Evolutionary conservation across 2,329 filamentous ascomycete genomes (phyloP), one percentile per base, ranked within the genome.

Genomic region (Fusarium setosum): DNA sequence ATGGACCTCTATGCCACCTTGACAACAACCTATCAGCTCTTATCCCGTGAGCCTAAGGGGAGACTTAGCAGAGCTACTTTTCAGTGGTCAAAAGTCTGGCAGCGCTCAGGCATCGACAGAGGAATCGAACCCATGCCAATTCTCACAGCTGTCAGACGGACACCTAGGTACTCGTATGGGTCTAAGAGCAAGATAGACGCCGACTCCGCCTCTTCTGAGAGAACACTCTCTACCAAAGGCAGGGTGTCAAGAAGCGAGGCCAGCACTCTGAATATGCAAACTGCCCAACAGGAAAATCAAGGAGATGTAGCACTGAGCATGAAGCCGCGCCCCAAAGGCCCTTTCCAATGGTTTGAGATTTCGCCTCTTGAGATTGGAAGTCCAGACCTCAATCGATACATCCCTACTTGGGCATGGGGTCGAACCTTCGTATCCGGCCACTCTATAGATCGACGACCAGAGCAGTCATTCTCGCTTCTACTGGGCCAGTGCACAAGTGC

Each of bases 281-380:
- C 24, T 20, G 2, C 17, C 2, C 13, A 29, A n/a, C n/a, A n/a
- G n/a, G n/a, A n/a, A n/a, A n/a, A n/a, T n/a, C n/a, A n/a, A n/a
- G 3, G 1, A 1, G 17, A n/a, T 1, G 0, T 3, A 5, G 2
- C 6, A 15, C 2, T 2, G 0, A 11, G 15, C 11, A 6, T 5
- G 0, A 52, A 20, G 1, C 31, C 12, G 2, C 26, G 1, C 0
- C 20, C 38, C 1, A 57, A 26, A 13, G 55, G 63, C 8, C 10
- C 61, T 0, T 72, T 72, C 5, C 69, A 72, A 3, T 72, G 70
- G n/a, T 72, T 72, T 3, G 69, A 72, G 5, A 63, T 72, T 4
- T 66, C 69, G 2, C 69, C 69, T 0, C 37, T 72, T 0, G 69
- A 72, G 4, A 59, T 71, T 0, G 69, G 69, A 0, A 71, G 69